Evolutionary conservation across 768 basidiomycete species (phyloP).

Genomic region (Rhizopogon vinicolor): DNA sequence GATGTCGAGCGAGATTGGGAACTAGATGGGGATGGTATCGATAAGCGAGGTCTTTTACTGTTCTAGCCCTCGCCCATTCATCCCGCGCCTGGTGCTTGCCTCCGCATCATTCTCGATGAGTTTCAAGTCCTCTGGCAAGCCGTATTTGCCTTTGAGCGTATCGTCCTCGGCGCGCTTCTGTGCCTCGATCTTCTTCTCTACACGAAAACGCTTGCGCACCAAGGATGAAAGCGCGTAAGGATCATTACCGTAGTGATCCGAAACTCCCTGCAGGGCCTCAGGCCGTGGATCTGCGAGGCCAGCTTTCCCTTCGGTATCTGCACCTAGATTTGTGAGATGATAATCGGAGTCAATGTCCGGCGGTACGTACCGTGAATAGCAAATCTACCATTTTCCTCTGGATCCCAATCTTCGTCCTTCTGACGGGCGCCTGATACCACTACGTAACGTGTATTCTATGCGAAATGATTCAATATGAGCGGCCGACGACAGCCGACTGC

Average conservation of each 20-base stretch:
- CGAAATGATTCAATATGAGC: not conserved
- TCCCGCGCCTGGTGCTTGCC: constrained; percentile 56
- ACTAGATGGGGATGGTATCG: constrained; percentile 20
- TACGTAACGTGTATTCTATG: constrained; percentile 91
- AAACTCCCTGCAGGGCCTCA: constrained; percentile 70
- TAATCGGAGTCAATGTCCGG: not conserved
- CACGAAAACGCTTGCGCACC: constrained; percentile 77
- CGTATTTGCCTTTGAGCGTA: constrained; percentile 68
- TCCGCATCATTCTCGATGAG: constrained; percentile 64
- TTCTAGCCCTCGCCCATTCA: constrained; percentile 52
- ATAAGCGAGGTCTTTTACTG: constrained; percentile 45
- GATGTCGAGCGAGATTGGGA: constrained; percentile 13
- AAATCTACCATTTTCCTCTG: constrained; percentile 92
- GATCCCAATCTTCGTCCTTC: constrained; percentile 96
- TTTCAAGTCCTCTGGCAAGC: constrained; percentile 61
- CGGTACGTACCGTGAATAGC: constrained; percentile 69
- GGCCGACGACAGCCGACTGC: not conserved
- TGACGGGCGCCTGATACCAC: constrained; percentile 90
- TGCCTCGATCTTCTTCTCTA: constrained; percentile 78
- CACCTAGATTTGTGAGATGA: constrained; percentile 1
- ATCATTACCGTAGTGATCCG: constrained; percentile 78
- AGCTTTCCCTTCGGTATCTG: constrained; percentile 67
- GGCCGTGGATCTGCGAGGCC: constrained; percentile 77
- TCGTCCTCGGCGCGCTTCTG: constrained; percentile 69
- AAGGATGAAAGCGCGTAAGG: constrained; percentile 78